Percentiles rank a stretch among this genome's conserved stretches.
These are phyloP conservation scores for Saitozyma podzolica DNA, from an alignment of 768 basidiomycete species.

Conservation along the genomic window DNA sequence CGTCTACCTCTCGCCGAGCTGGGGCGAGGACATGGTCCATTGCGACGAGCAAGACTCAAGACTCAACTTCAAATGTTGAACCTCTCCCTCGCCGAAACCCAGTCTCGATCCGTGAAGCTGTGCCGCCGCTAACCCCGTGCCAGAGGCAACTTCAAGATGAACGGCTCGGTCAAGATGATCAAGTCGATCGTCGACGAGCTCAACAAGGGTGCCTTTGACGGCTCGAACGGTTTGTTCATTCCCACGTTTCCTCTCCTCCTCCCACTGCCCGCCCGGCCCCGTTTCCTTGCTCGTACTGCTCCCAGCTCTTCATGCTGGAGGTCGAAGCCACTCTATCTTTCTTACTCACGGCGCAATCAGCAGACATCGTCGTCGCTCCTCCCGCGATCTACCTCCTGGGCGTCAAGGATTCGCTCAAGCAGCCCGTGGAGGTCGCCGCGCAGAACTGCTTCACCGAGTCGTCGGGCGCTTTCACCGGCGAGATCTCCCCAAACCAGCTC, in stretches of 20 bases:
- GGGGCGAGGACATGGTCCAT: too few relatives aligned
- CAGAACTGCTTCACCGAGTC: slow-evolving; percentile 87
- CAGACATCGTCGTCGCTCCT: slow-evolving; percentile 92
- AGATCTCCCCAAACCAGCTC: slow-evolving; percentile 87
- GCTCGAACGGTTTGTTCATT: slow-evolving; percentile 64
- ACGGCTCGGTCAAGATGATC: slow-evolving; percentile 68
- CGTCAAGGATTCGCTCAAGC: slow-evolving; percentile 63
- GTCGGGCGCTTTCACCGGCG: slow-evolving; percentile 92
- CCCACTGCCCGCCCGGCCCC: slow-evolving; percentile 1
- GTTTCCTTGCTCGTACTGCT: background rate
- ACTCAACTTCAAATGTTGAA: background rate
- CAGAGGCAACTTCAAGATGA: slow-evolving; percentile 98
- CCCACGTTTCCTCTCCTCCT: slow-evolving; percentile 4
- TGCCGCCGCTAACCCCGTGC: slow-evolving; percentile 38
- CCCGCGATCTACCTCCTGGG: slow-evolving; percentile 84
- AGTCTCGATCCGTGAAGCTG: too few relatives aligned
- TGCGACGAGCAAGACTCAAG: too few relatives aligned
- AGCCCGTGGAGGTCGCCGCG: slow-evolving; percentile 75
- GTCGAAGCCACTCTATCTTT: too few relatives aligned
- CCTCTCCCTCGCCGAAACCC: background rate
- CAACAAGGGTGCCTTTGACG: slow-evolving; percentile 77
- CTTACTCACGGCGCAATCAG: background rate
- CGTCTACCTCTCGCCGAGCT: background rate
- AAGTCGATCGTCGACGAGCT: slow-evolving; percentile 66
- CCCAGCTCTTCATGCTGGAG: background rate